phyloP scores from a whole-genome alignment of 2,329 filamentous ascomycete genomes.

The Penicillium sp. region DNA sequence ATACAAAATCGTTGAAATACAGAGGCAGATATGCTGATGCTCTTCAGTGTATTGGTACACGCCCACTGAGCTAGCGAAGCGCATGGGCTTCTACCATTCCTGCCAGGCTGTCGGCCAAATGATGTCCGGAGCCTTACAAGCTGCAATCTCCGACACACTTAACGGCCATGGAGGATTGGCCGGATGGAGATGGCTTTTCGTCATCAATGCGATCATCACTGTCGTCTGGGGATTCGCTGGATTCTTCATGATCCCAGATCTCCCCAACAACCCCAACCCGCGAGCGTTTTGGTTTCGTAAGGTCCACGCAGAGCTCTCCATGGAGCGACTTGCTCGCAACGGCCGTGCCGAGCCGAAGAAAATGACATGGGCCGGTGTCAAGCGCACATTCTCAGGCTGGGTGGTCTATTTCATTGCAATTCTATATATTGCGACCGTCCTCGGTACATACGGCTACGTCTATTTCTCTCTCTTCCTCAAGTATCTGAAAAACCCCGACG shows the following conservation, averaged over 20 bases:
- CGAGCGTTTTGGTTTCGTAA: constrained; percentile 52
- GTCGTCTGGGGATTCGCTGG: constrained; percentile 44
- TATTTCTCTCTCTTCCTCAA: constrained; percentile 36
- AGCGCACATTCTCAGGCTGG: constrained; percentile 54
- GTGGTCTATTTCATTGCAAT: constrained; percentile 55
- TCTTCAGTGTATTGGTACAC: constrained; percentile 46
- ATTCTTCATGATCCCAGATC: constrained; percentile 48
- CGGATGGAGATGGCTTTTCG: constrained; percentile 48
- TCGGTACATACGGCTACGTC: constrained; percentile 55
- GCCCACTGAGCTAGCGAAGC: constrained; percentile 42
- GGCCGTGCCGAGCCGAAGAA: constrained; percentile 55
- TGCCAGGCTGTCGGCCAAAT: constrained; percentile 40
- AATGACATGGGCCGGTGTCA: constrained; percentile 53
- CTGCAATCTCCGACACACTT: constrained; percentile 41
- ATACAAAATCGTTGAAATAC: no score
- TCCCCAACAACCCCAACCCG: constrained; percentile 42
- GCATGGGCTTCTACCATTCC: constrained; percentile 42
- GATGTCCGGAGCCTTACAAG: constrained; percentile 41
- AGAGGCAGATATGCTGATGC: neutral
- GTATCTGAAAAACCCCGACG: constrained; percentile 43
- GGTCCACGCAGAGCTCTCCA: constrained; percentile 50
- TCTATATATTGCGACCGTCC: constrained; percentile 54
- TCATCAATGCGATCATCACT: constrained; percentile 48
- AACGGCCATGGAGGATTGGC: constrained; percentile 38
- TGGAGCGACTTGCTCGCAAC: constrained; percentile 53